Evolutionary conservation across 345 rosid genomes (phyloP).

Genomic region (Pelargonium nanum): DNA sequence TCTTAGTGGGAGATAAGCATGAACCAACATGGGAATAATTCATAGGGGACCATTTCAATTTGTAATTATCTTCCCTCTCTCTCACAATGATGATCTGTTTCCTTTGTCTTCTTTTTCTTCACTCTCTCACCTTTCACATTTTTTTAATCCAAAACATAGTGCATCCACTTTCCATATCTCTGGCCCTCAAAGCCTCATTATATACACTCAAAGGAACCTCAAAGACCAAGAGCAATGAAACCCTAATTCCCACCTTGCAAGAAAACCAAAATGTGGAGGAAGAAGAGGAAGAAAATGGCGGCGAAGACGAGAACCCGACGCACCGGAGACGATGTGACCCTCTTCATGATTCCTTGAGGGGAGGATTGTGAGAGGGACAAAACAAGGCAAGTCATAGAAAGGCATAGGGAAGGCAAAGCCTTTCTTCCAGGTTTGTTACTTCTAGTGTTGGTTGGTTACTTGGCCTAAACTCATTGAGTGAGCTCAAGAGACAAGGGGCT

Average conservation of each 20-base stretch:
- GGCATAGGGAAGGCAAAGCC: conserved; percentile 22
- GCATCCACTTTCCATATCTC: neutral
- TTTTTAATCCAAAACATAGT: neutral
- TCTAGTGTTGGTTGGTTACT: neutral
- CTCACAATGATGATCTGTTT: conserved; percentile 6
- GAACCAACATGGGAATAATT: conserved; percentile 4
- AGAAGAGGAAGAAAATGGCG: conserved; percentile 3
- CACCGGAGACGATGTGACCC: neutral
- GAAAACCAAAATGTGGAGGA: conserved; percentile 5
- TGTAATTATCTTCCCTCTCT: neutral
- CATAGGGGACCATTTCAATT: conserved; percentile 6
- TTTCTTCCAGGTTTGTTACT: conserved; percentile 13
- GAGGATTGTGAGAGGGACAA: neutral
- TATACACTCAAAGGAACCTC: neutral
- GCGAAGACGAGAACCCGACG: neutral
- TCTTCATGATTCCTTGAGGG: neutral
- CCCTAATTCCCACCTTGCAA: neutral
- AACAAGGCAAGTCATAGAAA: conserved; percentile 14
- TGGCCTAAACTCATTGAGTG: neutral
- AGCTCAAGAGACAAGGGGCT: neutral
- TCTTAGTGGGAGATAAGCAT: conserved; percentile 6
- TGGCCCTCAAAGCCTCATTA: conserved; percentile 6
- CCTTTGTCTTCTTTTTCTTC: neutral
- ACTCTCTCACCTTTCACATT: neutral
- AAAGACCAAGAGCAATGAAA: neutral